These are phyloP conservation scores for Graphiopsis chlorocephala DNA, from an alignment of 2,329 filamentous ascomycete species.

Conservation along the genomic window DNA sequence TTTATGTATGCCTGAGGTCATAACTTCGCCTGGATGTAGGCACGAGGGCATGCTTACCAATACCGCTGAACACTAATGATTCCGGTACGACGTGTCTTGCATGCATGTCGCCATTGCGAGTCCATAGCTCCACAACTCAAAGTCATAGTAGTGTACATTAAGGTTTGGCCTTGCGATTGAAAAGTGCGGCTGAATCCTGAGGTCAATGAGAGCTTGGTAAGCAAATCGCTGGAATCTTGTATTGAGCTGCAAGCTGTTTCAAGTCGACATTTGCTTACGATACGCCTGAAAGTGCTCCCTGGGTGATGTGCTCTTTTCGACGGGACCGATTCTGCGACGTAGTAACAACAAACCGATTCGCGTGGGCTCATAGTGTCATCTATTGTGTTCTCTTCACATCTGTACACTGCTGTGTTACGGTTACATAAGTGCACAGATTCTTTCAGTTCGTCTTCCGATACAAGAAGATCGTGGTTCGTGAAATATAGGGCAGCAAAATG, in stretches of 20 bases:
- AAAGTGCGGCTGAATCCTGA: neutral
- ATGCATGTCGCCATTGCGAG: neutral
- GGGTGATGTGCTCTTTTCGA: no score
- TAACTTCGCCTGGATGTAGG: neutral
- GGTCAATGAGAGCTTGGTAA: neutral
- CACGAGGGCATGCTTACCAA: slow-evolving; percentile 1
- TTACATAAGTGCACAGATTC: no score
- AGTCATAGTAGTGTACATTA: no score
- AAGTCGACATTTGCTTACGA: neutral
- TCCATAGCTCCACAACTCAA: neutral
- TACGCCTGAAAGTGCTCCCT: neutral
- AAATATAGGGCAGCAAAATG: no score
- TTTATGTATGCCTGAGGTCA: slow-evolving; percentile 13
- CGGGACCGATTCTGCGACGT: no score
- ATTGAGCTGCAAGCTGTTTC: neutral
- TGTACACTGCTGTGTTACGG: neutral
- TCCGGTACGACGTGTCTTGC: neutral
- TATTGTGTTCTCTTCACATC: neutral
- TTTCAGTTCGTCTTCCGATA: neutral
- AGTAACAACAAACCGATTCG: no score
- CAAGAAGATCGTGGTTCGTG: no score
- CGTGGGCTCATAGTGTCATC: neutral
- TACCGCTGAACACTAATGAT: neutral
- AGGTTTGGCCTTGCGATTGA: neutral
- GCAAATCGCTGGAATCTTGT: neutral